Evolutionary conservation across 805 yeast species (phyloP).

Genomic region (Nakazawaea laoshanensis): DNA sequence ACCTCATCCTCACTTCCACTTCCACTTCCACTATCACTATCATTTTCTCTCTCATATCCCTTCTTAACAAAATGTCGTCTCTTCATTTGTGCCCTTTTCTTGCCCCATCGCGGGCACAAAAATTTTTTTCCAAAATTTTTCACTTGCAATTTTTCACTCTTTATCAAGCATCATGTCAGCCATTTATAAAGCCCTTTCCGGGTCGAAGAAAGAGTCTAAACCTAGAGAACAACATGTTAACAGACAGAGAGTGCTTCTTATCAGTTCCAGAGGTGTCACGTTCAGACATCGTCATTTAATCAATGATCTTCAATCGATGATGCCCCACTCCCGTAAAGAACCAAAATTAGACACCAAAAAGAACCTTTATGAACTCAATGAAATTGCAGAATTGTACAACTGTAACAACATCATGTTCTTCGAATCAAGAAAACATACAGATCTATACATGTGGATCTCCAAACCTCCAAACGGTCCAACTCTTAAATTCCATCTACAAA

Average conservation of each 20-base stretch:
- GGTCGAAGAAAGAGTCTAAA: conserved; percentile 27
- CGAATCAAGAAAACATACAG: conserved; percentile 94
- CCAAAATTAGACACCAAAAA: conserved; percentile 93
- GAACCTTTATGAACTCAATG: conserved; percentile 80
- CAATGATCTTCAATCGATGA: conserved; percentile 62
- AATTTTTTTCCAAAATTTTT: not conserved
- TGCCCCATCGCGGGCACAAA: not conserved
- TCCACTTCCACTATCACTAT: conserved; percentile 5
- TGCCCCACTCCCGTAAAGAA: conserved; percentile 95
- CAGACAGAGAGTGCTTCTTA: conserved; percentile 80
- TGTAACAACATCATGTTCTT: conserved; percentile 92
- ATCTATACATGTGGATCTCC: conserved; percentile 88
- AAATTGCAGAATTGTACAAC: conserved; percentile 93
- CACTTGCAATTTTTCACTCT: no score
- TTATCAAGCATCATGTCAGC: conserved; percentile 46
- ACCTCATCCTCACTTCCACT: conserved; percentile 11
- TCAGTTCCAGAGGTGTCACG: conserved; percentile 92
- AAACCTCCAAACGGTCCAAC: conserved; percentile 99
- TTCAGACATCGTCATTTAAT: conserved; percentile 93
- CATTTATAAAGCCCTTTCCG: conserved; percentile 54
- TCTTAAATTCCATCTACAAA: conserved; percentile 85
- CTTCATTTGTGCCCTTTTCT: conserved; percentile 1
- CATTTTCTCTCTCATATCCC: conserved; percentile 3
- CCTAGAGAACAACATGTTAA: conserved; percentile 54
- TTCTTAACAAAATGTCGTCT: conserved; percentile 9